Evolutionary conservation across 2,329 filamentous ascomycete species (phyloP), one percentile per base, ranked within the genome.

Genomic region (Pestalotiopsis sp.): DNA sequence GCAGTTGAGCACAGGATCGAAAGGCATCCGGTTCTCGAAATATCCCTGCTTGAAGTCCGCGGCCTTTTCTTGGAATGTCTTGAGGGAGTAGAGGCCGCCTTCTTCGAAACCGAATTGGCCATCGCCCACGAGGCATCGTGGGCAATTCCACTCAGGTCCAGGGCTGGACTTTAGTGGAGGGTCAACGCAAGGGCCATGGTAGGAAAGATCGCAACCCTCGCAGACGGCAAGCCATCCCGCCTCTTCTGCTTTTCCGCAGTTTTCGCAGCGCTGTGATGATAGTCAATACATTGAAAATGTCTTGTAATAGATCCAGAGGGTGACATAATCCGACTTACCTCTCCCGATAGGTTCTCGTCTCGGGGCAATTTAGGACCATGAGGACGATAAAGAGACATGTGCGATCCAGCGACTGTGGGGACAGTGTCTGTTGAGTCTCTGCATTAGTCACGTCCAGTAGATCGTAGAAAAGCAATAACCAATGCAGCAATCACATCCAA

Each of bases 51-150:
- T 98, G 85, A 99, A 99, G 74, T 93, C 93, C 73, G 93, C 93
- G 5, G 96, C 96, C 79, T 95, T 97, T 78, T 98, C 93, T 79
- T 99, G 96, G 78, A 99, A 99, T 75, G 97, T 93, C 75, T 93
- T 94, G 31, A 99, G 85, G 0, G 96, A 99, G 80, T 99, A 99
- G 25, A 98, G 88, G 4, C 95, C 95, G 27, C 96, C 96, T 79
- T 99, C 96, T 77, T 98, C 95, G 71, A 99, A 99, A 0, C 96
- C 96, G 75, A 97, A 99, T 73, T 98, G 94, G 52, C 95, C 95
- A 68, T 97, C 97, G 61, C 96, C 96, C 27, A 99, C 96, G 31
- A 99, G 88, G 78, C 96, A 99, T 76, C 94, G 90, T 0, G 96
- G 92, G 74, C 96, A 99, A 78, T 98, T 95, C 96, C 96, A 99